Evolutionary conservation across 495 filamentous ascomycete species (phyloP).

Genomic region (Penicillium goetzii): DNA sequence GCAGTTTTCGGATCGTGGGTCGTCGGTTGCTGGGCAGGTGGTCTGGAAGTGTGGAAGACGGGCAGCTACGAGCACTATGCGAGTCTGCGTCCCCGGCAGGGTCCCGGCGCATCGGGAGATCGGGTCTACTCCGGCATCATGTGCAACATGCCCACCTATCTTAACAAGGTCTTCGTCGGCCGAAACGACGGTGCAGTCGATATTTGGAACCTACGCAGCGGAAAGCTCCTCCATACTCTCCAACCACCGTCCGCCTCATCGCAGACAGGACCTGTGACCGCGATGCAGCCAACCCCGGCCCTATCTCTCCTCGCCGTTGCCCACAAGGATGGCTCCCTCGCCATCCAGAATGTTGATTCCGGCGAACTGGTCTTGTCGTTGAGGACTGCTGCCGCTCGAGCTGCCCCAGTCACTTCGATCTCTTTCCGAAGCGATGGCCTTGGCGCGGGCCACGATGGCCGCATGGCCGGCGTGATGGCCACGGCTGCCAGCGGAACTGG

Average conservation of each 20-base stretch:
- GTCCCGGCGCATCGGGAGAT: slow-evolving; percentile 45
- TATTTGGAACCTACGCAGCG: slow-evolving; percentile 95
- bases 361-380: slow-evolving; percentile 72
- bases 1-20: slow-evolving; percentile 91
- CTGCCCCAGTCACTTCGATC: slow-evolving; percentile 71
- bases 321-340: slow-evolving; percentile 74
- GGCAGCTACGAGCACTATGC: slow-evolving; percentile 87
- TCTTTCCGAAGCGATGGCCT: slow-evolving; percentile 90
- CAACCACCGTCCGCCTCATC: slow-evolving; percentile 65
- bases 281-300: slow-evolving; percentile 78
- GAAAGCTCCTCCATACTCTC: slow-evolving; percentile 85
- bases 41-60: slow-evolving; percentile 88
- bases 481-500: slow-evolving; percentile 72
- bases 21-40: slow-evolving; percentile 73
- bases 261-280: slow-evolving; percentile 69
- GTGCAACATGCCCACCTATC: slow-evolving; percentile 84
- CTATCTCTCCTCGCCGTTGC: slow-evolving; percentile 87
- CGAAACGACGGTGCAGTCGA: slow-evolving; percentile 86
- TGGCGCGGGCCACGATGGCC: slow-evolving; percentile 86
- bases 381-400: slow-evolving; percentile 56
- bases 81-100: slow-evolving; percentile 60
- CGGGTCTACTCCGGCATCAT: slow-evolving; percentile 71
- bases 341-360: slow-evolving; percentile 77
- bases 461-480: slow-evolving; percentile 81
- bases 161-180: slow-evolving; percentile 94